Conservation (phyloP, 179 eudicot species). For the Patellifolia procumbens region DNA sequence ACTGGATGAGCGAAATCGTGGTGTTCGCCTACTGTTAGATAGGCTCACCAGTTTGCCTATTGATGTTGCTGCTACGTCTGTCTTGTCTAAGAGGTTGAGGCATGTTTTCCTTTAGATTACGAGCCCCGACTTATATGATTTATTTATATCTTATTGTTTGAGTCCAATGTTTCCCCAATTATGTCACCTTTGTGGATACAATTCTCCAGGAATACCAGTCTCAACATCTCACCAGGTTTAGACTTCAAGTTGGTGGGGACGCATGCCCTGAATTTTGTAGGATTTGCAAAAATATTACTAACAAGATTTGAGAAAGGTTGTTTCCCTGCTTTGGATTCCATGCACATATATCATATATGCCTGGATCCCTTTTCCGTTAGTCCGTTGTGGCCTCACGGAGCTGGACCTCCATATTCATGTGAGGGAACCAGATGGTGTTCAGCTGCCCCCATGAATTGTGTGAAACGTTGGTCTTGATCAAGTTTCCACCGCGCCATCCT, state of each 20-base stretch:
- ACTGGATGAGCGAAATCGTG: not conserved
- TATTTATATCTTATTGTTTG: not conserved
- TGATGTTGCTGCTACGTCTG: constrained; percentile 9
- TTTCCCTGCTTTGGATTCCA: not conserved
- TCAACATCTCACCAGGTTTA: not conserved
- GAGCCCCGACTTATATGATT: constrained; percentile 8
- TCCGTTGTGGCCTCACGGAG: not conserved
- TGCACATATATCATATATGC: not conserved
- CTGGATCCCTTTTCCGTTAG: not conserved
- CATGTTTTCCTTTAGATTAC: constrained; percentile 17
- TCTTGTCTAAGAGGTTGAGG: not conserved
- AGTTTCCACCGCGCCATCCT: not conserved
- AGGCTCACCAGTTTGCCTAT: constrained; percentile 7
- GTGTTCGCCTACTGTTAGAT: not conserved
- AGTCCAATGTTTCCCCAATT: not conserved
- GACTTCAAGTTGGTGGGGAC: not conserved
- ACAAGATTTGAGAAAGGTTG: not conserved
- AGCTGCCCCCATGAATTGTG: not conserved
- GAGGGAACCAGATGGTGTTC: not conserved
- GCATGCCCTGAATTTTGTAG: not conserved
- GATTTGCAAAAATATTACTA: not conserved
- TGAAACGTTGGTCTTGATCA: not conserved
- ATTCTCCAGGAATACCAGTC: not conserved
- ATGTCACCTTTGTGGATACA: not conserved
- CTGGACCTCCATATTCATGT: not conserved